A percentile compares a stretch with the other conserved stretches of the same genome.
Evolutionary conservation across 345 rosid species (phyloP).

Genomic region (Hirschfeldia incana): DNA sequence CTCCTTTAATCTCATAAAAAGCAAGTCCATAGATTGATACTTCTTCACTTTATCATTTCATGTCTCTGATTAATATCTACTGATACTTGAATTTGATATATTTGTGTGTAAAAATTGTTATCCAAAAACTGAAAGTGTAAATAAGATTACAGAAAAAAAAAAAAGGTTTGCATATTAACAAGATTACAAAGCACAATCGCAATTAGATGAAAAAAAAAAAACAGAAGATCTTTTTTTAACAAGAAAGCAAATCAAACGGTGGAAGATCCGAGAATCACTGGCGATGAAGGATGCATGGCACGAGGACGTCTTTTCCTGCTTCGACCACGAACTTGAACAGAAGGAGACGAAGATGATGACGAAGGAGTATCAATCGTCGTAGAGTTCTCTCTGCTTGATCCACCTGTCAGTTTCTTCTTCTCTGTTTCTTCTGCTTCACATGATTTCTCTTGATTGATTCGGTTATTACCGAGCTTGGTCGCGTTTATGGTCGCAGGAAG

Average conservation of each 20-base stretch:
- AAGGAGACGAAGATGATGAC: slow-evolving; percentile 65
- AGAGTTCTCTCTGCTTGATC: slow-evolving; percentile 47
- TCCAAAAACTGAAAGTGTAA: slow-evolving; percentile 19
- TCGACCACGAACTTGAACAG: slow-evolving; percentile 58
- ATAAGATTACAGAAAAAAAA: background rate
- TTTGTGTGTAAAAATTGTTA: background rate
- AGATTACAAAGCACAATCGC: slow-evolving; percentile 27
- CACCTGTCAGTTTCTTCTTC: slow-evolving; percentile 61
- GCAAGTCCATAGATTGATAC: slow-evolving; percentile 10
- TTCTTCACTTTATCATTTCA: background rate
- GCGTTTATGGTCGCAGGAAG: slow-evolving; percentile 79
- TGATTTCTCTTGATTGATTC: slow-evolving; percentile 57
- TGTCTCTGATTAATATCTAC: background rate
- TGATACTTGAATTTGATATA: background rate
- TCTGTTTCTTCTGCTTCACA: slow-evolving; percentile 69
- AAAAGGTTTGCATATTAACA: slow-evolving; percentile 29
- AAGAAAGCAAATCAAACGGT: slow-evolving; percentile 29
- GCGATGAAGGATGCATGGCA: slow-evolving; percentile 58
- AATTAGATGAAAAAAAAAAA: background rate
- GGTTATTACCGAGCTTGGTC: slow-evolving; percentile 58
- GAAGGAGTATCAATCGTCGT: slow-evolving; percentile 57
- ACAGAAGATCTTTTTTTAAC: background rate
- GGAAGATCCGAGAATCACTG: slow-evolving; percentile 50
- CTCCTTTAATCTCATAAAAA: slow-evolving; percentile 7
- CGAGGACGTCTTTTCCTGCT: slow-evolving; percentile 63